Conservation (phyloP, 2,329 filamentous ascomycete genomes). For the Scopulariopsis brevicaulis region DNA sequence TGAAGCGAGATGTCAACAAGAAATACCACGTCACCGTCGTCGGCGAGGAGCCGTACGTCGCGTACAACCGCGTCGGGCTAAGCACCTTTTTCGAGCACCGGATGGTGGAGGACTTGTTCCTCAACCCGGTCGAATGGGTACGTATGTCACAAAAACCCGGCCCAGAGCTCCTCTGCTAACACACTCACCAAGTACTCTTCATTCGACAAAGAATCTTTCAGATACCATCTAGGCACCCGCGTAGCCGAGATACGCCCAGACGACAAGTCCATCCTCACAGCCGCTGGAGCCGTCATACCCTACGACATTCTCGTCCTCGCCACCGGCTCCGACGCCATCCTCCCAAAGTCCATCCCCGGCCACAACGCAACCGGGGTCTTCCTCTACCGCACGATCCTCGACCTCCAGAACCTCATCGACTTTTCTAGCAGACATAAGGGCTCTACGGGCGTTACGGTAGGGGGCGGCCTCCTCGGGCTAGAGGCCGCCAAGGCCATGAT, state of each 20-base stretch:
- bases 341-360: conserved; percentile 56
- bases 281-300: conserved; percentile 53
- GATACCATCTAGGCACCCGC: conserved; percentile 40
- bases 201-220: conserved; percentile 13
- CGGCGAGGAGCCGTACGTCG: conserved; percentile 77
- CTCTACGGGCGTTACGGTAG: conserved; percentile 64
- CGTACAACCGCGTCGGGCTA: conserved; percentile 83
- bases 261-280: conserved; percentile 57
- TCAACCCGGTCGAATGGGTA: conserved; percentile 84
- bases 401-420: conserved; percentile 64
- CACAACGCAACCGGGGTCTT: conserved; percentile 76
- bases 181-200: conserved; percentile 1
- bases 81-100: conserved; percentile 74
- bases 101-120: conserved; percentile 84
- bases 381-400: conserved; percentile 78
- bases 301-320: conserved; percentile 80
- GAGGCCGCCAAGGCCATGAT: conserved; percentile 91
- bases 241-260: conserved; percentile 20
- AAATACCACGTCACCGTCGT: conserved; percentile 78
- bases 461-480: conserved; percentile 73
- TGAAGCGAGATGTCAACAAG: conserved; percentile 69
- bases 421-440: conserved; percentile 59
- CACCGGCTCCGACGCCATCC: conserved; percentile 74
- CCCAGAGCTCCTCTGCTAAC: neutral
- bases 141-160: conserved; percentile 1